Evolutionary conservation across 352 stramenopile genomes (phyloP), one percentile per base, ranked within the genome.

Genomic region (Pythium grandisporangium): DNA sequence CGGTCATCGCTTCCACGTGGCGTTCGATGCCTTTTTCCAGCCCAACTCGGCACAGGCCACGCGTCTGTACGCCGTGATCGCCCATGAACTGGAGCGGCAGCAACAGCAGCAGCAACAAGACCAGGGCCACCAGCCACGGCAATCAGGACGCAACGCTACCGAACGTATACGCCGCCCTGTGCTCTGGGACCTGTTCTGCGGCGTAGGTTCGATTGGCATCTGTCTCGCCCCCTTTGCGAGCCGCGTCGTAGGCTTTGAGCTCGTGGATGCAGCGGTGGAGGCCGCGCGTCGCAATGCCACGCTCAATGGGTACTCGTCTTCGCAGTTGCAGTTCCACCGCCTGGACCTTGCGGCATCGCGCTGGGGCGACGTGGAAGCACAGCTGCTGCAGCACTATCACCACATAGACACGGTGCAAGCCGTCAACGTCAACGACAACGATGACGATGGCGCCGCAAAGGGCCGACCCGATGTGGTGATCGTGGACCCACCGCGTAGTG

Each of bases 1-100:
- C 6, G 45, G 51, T 19, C 67, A 84, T 23, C 45, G 30, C 23
- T 90, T 90, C 32, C 52, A 77, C 17, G 53, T 90, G 25, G 77
- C 76, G 38, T 69, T 84, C 30, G 64, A 83, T 41, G 78, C 76
- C 25, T 90, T 90, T 43, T 90, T 90, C 50, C 73, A 90, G 53
- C 76, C 76, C 19, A 90, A 90, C 40, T 74, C 76, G 6, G 37
- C 48, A 1, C 70, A 84, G 37, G 70, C 76, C 11, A 66, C 51
- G 33, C 44, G 58, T 8, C 51, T 90, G 11, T 90, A 90, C 45
- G 42, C 47, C 6, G 62, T 75, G 36, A 67, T 87, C 16, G n/a
- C n/a, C n/a, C n/a, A n/a, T n/a, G n/a, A n/a, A n/a, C n/a, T n/a
- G n/a, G n/a, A n/a, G n/a, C n/a, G n/a, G n/a, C n/a, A n/a, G n/a